Evolutionary conservation across 169 alveolate genomes (phyloP).

Genomic region (Toxoplasma gondii): DNA sequence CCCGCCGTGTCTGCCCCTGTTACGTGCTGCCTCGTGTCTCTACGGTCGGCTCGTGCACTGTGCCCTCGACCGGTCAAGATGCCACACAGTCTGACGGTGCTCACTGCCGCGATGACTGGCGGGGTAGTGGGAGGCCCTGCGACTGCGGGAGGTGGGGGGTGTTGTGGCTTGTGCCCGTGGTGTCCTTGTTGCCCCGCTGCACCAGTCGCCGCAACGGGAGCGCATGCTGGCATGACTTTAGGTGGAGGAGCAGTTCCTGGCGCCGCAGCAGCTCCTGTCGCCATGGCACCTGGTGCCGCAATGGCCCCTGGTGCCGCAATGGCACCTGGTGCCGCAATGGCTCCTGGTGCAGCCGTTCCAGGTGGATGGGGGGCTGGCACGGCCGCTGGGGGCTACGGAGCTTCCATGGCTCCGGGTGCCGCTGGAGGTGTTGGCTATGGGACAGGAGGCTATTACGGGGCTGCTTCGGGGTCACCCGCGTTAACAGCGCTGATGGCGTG

Average conservation of each 20-base stretch:
- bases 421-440: background rate
- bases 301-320: constrained; percentile 1
- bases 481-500: background rate
- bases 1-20: background rate
- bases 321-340: background rate
- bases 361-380: background rate
- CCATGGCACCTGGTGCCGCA: constrained; percentile 36
- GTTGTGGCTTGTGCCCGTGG: constrained; percentile 39
- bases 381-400: background rate
- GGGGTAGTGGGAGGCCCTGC: constrained; percentile 53
- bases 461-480: background rate
- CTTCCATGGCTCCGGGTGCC: constrained; percentile 22
- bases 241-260: constrained; percentile 4
- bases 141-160: constrained; percentile 23
- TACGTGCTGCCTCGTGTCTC: too few species aligned
- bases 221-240: constrained; percentile 13
- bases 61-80: background rate
- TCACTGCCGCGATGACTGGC: constrained; percentile 55
- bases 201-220: constrained; percentile 38
- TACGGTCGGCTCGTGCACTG: too few species aligned
- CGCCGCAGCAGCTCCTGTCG: constrained; percentile 10
- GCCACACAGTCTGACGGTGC: constrained; percentile 53
- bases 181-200: constrained; percentile 46
- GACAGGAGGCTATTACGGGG: background rate
- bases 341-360: background rate